Conservation (phyloP, 306 rosid species). For the Castanea crenata region DNA sequence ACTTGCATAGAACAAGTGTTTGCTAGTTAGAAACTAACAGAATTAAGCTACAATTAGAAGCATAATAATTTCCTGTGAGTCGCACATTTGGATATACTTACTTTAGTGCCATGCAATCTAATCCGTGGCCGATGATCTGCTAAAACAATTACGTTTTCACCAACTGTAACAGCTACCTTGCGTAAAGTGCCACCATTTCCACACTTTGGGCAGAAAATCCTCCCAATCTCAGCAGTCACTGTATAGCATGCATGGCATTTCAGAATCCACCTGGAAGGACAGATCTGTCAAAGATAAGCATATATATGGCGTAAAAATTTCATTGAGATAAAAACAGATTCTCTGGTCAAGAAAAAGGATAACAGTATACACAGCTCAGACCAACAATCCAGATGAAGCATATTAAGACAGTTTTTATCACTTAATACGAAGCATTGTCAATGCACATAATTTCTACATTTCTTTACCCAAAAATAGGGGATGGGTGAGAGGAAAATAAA, state of each 20-base stretch:
- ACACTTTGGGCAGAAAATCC: conserved; percentile 90
- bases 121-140: conserved; percentile 74
- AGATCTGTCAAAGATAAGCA: conserved; percentile 23
- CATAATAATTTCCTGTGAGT: neutral
- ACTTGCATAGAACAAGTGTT: neutral
- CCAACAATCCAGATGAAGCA: neutral
- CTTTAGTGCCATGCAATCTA: conserved; percentile 91
- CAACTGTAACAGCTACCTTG: conserved; percentile 96
- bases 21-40: neutral
- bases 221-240: conserved; percentile 82
- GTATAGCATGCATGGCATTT: conserved; percentile 89
- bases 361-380: neutral
- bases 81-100: conserved; percentile 23
- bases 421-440: neutral
- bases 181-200: conserved; percentile 98
- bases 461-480: neutral
- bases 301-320: neutral
- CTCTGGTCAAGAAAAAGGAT: neutral
- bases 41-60: neutral
- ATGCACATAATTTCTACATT: neutral
- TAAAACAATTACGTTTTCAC: conserved; percentile 80
- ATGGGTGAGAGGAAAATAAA: neutral
- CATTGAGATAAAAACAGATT: neutral
- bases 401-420: neutral
- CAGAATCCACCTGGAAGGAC: conserved; percentile 77